Conservation (phyloP, 1,139 yeast species). For the Debaryomyces udenii region DNA sequence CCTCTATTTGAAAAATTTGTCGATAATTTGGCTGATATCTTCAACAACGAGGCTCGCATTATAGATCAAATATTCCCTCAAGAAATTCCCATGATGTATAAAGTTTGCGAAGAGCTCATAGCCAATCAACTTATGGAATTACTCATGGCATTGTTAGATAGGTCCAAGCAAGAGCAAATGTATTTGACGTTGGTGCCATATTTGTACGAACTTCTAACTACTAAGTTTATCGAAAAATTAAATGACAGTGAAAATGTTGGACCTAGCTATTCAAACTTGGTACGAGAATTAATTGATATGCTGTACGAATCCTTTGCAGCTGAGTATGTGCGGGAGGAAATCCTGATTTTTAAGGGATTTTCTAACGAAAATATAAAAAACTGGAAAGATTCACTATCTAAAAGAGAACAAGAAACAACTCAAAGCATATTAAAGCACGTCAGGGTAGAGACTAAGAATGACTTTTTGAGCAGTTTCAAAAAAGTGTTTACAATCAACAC, state of each 20-base stretch:
- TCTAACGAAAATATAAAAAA: slow-evolving; percentile 30
- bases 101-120: slow-evolving; percentile 49
- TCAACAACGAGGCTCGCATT: slow-evolving; percentile 39
- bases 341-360: slow-evolving; percentile 30
- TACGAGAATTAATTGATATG: slow-evolving; percentile 49
- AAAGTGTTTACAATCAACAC: slow-evolving; percentile 56
- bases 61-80: slow-evolving; percentile 46
- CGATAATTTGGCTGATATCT: slow-evolving; percentile 30
- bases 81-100: slow-evolving; percentile 50
- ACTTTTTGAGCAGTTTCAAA: slow-evolving; percentile 59
- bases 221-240: slow-evolving; percentile 29
- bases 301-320: slow-evolving; percentile 49
- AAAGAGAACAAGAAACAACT: slow-evolving; percentile 45
- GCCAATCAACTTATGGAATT: slow-evolving; percentile 44
- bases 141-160: slow-evolving; percentile 32
- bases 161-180: slow-evolving; percentile 29
- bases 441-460: slow-evolving; percentile 45
- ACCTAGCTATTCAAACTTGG: slow-evolving; percentile 31
- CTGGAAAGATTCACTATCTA: slow-evolving; percentile 40
- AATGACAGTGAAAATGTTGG: slow-evolving; percentile 38
- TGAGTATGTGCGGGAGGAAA: slow-evolving; percentile 54
- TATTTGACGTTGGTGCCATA: slow-evolving; percentile 37
- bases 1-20: slow-evolving; percentile 28
- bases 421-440: slow-evolving; percentile 44
- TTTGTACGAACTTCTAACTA: slow-evolving; percentile 32